Conservation (phyloP, 208 protist genomes). For the Leishmania tarentolae region DNA sequence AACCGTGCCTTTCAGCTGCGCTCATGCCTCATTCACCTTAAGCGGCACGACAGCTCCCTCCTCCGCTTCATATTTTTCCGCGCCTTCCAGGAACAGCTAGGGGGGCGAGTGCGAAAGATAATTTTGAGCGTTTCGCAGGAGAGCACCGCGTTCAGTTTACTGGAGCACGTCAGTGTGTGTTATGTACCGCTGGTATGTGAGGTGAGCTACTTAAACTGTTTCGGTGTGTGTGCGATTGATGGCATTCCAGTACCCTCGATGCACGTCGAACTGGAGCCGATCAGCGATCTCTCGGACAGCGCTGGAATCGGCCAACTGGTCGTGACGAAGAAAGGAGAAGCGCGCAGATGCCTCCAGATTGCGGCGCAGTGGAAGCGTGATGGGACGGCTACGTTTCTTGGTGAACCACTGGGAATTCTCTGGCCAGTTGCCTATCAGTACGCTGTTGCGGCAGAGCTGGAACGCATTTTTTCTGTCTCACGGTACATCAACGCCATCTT, state of each 20-base stretch:
- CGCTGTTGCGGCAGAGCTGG: slow-evolving; percentile 68
- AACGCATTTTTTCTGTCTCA: slow-evolving; percentile 71
- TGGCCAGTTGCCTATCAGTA: slow-evolving; percentile 83
- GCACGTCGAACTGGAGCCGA: slow-evolving; percentile 51
- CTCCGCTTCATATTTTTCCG: slow-evolving; percentile 85
- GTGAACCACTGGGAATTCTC: slow-evolving; percentile 64
- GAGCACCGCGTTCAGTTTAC: slow-evolving; percentile 64
- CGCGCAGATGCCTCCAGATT: slow-evolving; percentile 48
- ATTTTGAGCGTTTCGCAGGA: slow-evolving; percentile 74
- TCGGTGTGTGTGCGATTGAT: slow-evolving; percentile 81
- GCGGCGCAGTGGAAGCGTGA: slow-evolving; percentile 72
- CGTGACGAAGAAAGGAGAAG: slow-evolving; percentile 27
- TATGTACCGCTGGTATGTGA: slow-evolving; percentile 80
- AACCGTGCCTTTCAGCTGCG: slow-evolving; percentile 66
- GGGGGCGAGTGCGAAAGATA: slow-evolving; percentile 72
- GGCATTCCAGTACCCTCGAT: slow-evolving; percentile 66
- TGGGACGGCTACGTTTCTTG: slow-evolving; percentile 67
- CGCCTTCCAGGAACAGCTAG: slow-evolving; percentile 64
- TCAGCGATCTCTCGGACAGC: slow-evolving; percentile 40
- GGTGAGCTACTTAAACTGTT: slow-evolving; percentile 72
- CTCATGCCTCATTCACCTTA: slow-evolving; percentile 80
- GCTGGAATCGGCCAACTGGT: slow-evolving; percentile 68
- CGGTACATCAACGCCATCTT: slow-evolving; percentile 90
- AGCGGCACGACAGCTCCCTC: slow-evolving; percentile 62
- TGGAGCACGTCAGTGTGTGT: slow-evolving; percentile 84